Base-by-base conservation (phyloP, 2,329 filamentous ascomycete species). In the Calonectria pseudoturangicola region DNA sequence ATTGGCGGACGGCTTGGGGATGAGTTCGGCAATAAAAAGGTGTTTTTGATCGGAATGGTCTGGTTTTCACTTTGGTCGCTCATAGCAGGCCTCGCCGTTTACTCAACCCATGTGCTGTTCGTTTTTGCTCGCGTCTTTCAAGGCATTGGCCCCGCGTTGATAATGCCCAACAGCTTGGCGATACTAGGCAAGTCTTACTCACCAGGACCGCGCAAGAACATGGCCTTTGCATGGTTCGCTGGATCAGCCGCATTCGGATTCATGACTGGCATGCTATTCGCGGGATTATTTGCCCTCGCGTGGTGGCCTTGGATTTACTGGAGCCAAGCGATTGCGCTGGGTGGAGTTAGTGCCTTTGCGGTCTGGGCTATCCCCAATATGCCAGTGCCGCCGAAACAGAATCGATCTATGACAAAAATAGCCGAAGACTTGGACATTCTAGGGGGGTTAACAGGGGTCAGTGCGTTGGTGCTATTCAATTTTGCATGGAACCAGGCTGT, bases 401-500 rank as follows among this genome's bases (percentile, higher is more conserved):
- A 0, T 39, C 77, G 68, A 66, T 50, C 1, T 72, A 71, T 47
- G 4, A 74, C 75, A 9, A 80, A 79, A 48, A 63, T 82, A 4
- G 30, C 9, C 9, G 68, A 74, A 1, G 80, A 82, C 10, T 80
- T 88, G 5, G 87, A 88, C 45, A 70, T 87, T 8, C 81, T 81
- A 0, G 86, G 86, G 0, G 84, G 83, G 0, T 36, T 82, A 1
- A 77, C 83, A 0, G 91, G 92, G 1, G 85, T 93, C 21, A 83
- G 85, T 0, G 88, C 87, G 0, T 83, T 94, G 27, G 85, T 92
- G 0, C 84, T 94, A 21, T 87, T 93, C 82, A 93, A 93, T 79
- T 90, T 93, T 75, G 89, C 91, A 0, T 93, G 90, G 90, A 93
- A 92, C 71, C 91, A 93, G 78, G 91, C 89, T 0, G 88, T 90